Percentiles rank a stretch among this genome's conserved stretches.
phyloP scores from a whole-genome alignment of 1,139 yeast genomes.

The Torulaspora globosa region DNA sequence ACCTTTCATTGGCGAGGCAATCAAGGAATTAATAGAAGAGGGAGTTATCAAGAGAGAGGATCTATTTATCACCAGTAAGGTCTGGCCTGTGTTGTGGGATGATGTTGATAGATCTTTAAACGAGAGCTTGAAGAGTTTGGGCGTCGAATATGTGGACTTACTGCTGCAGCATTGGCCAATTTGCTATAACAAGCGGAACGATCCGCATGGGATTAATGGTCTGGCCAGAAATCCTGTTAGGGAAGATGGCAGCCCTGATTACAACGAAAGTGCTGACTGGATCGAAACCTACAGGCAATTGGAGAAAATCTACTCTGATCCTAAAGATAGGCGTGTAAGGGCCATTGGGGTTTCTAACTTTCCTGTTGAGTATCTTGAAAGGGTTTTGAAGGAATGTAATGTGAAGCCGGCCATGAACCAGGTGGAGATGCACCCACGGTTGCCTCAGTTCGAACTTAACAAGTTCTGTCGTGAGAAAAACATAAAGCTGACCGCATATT shows the following conservation, averaged over 20 bases:
- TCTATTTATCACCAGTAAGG: conserved; percentile 56
- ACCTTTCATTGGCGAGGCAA: conserved; percentile 47
- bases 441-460: conserved; percentile 50
- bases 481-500: conserved; percentile 53
- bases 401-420: conserved; percentile 53
- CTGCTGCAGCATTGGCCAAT: conserved; percentile 63
- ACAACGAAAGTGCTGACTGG: conserved; percentile 45
- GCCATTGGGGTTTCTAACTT: conserved; percentile 63
- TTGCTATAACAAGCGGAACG: conserved; percentile 45
- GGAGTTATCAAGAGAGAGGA: conserved; percentile 54
- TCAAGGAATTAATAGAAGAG: conserved; percentile 46
- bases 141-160: conserved; percentile 56
- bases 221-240: conserved; percentile 25
- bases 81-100: conserved; percentile 50
- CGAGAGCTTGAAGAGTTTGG: conserved; percentile 42
- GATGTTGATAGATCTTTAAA: conserved; percentile 39
- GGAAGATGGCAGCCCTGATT: conserved; percentile 42
- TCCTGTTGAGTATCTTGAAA: conserved; percentile 45
- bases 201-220: conserved; percentile 36
- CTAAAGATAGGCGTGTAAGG: conserved; percentile 41
- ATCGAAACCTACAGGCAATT: conserved; percentile 48
- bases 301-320: conserved; percentile 43
- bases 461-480: conserved; percentile 44
- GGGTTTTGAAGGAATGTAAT: conserved; percentile 44
- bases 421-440: conserved; percentile 56